Evolutionary conservation across 78 protist genomes (phyloP).

Genomic region (Dictyostelium capitatum): DNA sequence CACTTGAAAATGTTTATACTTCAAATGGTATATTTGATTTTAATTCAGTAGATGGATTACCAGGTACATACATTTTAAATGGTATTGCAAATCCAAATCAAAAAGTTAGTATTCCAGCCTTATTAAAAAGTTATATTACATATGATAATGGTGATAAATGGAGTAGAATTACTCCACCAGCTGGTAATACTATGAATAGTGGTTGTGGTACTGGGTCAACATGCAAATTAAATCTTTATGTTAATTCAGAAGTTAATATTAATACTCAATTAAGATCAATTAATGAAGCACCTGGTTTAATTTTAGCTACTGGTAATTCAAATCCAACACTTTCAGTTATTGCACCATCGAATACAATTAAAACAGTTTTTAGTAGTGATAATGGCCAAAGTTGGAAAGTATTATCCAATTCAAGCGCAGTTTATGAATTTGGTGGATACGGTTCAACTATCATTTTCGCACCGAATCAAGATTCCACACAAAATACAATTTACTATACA

Average conservation of each 20-base stretch:
- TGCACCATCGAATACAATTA: not conserved
- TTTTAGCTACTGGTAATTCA: slow-evolving; percentile 42
- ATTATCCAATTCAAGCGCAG: slow-evolving; percentile 3
- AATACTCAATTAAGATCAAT: slow-evolving; percentile 46
- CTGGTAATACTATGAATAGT: not conserved
- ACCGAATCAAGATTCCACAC: not conserved
- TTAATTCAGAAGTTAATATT: not conserved
- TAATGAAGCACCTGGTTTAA: slow-evolving; percentile 17
- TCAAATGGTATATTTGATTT: slow-evolving; percentile 31
- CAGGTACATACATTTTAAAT: slow-evolving; percentile 51
- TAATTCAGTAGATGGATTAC: slow-evolving; percentile 5
- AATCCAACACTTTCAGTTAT: slow-evolving; percentile 4
- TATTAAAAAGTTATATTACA: not conserved
- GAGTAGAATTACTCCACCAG: slow-evolving; percentile 5
- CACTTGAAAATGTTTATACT: not conserved
- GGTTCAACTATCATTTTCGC: slow-evolving; percentile 46
- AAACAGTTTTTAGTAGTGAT: slow-evolving; percentile 50
- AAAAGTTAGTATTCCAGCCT: not conserved
- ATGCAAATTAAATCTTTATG: slow-evolving; percentile 29
- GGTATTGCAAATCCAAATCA: not conserved
- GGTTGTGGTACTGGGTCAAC: not conserved
- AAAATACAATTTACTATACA: not conserved
- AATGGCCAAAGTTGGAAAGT: slow-evolving; percentile 53
- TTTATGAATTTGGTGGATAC: slow-evolving; percentile 68
- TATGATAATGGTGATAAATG: slow-evolving; percentile 76